These are phyloP conservation scores for Aquanectria penicillioides DNA, from an alignment of 2,329 filamentous ascomycete species.

Conservation along the genomic window DNA sequence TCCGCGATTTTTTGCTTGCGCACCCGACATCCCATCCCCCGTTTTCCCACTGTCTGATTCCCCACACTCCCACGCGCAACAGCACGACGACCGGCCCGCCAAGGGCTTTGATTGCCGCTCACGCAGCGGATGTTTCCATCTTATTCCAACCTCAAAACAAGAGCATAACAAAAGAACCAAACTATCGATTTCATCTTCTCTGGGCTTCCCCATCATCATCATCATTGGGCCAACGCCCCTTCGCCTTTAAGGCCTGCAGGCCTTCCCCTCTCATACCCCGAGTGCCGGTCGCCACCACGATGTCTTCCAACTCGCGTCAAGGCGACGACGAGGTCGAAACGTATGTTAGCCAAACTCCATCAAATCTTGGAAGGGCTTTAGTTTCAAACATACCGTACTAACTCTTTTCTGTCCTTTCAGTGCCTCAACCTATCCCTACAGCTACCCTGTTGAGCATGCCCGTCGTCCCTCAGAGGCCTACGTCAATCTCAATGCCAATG, in stretches of 20 bases:
- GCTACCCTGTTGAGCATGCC: slow-evolving; percentile 50
- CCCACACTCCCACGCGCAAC: slow-evolving; percentile 28
- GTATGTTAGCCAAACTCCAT: slow-evolving; percentile 27
- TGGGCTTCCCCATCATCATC: background rate
- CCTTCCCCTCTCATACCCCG: slow-evolving; percentile 2
- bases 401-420: slow-evolving; percentile 33
- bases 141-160: background rate
- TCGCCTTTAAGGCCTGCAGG: background rate
- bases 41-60: slow-evolving; percentile 16
- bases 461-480: slow-evolving; percentile 44
- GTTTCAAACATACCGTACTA: slow-evolving; percentile 19
- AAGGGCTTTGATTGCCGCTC: slow-evolving; percentile 18
- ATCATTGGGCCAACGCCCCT: slow-evolving; percentile 3
- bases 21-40: slow-evolving; percentile 5
- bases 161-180: background rate
- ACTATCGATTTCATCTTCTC: background rate
- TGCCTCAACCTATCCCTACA: slow-evolving; percentile 41
- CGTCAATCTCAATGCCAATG: slow-evolving; percentile 57
- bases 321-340: slow-evolving; percentile 41
- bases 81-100: slow-evolving; percentile 18
- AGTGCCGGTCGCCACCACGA: slow-evolving; percentile 11
- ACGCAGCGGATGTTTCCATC: background rate
- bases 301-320: slow-evolving; percentile 29
- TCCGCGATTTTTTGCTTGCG: slow-evolving; percentile 8
- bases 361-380: background rate